Conservation (phyloP, 768 basidiomycete species). For the Rhodotorula paludigena region DNA sequence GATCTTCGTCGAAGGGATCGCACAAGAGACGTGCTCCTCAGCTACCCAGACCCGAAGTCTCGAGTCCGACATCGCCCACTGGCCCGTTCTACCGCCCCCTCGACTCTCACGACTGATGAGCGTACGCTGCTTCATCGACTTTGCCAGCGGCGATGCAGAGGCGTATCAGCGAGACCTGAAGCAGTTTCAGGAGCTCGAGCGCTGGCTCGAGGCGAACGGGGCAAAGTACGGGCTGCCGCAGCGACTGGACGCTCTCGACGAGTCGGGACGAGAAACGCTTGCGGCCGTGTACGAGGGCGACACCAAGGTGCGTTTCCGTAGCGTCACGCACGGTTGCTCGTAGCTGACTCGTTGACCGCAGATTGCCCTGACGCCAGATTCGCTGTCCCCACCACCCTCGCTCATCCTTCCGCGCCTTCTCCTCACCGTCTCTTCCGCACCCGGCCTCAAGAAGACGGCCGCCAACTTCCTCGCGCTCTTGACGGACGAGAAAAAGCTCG, state of each 20-base stretch:
- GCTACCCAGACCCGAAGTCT: background rate
- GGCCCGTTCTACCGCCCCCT: background rate
- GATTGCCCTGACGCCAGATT: conserved; percentile 45
- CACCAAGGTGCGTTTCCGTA: conserved; percentile 19
- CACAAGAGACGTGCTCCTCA: too few species aligned
- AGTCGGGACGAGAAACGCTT: conserved; percentile 52
- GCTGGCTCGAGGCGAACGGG: conserved; percentile 49
- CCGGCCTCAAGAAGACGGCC: conserved; percentile 53
- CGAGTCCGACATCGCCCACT: background rate
- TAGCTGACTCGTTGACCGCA: background rate
- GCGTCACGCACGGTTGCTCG: too few species aligned
- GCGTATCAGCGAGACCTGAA: conserved; percentile 42
- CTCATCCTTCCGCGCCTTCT: conserved; percentile 49
- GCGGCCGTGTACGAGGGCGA: conserved; percentile 31
- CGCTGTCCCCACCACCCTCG: conserved; percentile 49
- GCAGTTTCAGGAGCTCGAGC: conserved; percentile 46
- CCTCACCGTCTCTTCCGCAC: conserved; percentile 43
- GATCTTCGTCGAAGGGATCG: too few species aligned
- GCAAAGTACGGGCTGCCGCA: conserved; percentile 52
- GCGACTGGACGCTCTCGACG: conserved; percentile 49
- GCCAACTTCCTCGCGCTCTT: conserved; percentile 55
- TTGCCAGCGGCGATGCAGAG: conserved; percentile 50
- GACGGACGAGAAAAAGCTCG: conserved; percentile 51
- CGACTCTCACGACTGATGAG: background rate
- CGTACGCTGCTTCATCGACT: conserved; percentile 46